Evolutionary conservation across 2,329 filamentous ascomycete species (phyloP), one percentile per base, ranked within the genome.

Genomic region (Sclerotinia nivalis): DNA sequence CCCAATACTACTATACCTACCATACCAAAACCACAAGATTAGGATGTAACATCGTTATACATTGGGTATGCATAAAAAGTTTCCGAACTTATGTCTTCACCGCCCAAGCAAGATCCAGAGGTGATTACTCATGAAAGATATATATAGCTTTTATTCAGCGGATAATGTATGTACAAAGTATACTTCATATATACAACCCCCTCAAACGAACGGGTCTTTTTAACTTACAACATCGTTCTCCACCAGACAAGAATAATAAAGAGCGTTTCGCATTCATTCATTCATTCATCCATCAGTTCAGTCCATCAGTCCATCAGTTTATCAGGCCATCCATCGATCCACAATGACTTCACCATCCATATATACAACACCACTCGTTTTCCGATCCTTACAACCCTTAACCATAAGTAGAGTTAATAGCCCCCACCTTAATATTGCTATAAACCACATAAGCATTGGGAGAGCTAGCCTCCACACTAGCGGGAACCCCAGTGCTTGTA

Each of bases 401-500:
- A 68, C 66, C 71, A 70, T 74, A 78, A 52, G 77, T 79, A 34
- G 76, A 77, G 68, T 75, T 75, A 62, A 79, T 77, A 22, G 76
- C 72, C 8, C 77, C 77, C 31, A 77, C 69, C 71, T 78, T 78
- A 70, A 79, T 78, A 55, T 79, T 78, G 58, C 78, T 77, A 69
- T 78, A 77, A 49, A 72, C 73, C 80, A 84, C 83, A 72, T 72
- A 76, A 20, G 86, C 79, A 78, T 83, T 81, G 55, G 85, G 81
- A 20, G 78, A 75, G 66, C 79, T 73, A 22, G 77, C 55, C 79
- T 88, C 84, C 58, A 89, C 78, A 4, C 83, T 82, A 43, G 76
- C 69, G 37, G 87, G 87, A 45, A 80, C 82, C 56, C 87, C 87
- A 28, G 85, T 85, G 73, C 77, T 80, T 60, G 81, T 83, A 64